phyloP scores from a whole-genome alignment of 2,329 filamentous ascomycete genomes.

The Diaporthe nobilis region DNA sequence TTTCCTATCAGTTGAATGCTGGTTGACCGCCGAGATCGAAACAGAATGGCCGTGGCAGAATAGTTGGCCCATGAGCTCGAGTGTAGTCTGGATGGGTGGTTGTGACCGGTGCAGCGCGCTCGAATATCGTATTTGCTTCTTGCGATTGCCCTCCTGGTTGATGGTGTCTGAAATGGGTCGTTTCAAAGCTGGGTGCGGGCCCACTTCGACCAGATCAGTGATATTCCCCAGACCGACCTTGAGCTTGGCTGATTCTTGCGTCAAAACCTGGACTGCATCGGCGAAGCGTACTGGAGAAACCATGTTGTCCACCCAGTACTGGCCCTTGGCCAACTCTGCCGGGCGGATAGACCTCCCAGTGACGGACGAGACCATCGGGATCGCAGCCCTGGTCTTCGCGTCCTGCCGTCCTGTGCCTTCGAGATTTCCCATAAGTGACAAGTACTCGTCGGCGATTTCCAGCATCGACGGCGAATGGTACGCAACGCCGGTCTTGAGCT shows the following conservation, averaged over 20 bases:
- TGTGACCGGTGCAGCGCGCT: slow-evolving; percentile 43
- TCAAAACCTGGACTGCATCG: slow-evolving; percentile 41
- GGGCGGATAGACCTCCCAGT: slow-evolving; percentile 45
- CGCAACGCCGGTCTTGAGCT: slow-evolving; percentile 49
- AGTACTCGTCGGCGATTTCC: slow-evolving; percentile 46
- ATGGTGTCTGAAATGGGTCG: slow-evolving; percentile 45
- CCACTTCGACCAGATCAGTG: slow-evolving; percentile 45
- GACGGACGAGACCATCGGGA: slow-evolving; percentile 44
- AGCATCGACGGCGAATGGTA: slow-evolving; percentile 49
- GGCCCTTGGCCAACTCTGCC: slow-evolving; percentile 43
- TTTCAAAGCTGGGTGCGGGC: slow-evolving; percentile 47
- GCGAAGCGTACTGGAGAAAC: slow-evolving; percentile 49
- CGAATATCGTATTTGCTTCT: slow-evolving; percentile 44
- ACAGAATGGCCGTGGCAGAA: slow-evolving; percentile 47
- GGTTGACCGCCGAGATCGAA: slow-evolving; percentile 46
- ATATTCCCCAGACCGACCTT: slow-evolving; percentile 22
- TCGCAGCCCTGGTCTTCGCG: slow-evolving; percentile 40
- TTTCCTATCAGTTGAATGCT: slow-evolving; percentile 47
- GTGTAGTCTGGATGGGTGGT: slow-evolving; percentile 43
- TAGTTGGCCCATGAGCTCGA: slow-evolving; percentile 47
- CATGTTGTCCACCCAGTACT: slow-evolving; percentile 52
- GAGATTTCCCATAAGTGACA: slow-evolving; percentile 42
- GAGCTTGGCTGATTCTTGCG: slow-evolving; percentile 41
- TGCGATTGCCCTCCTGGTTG: slow-evolving; percentile 28
- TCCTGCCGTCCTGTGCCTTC: slow-evolving; percentile 43